Percentiles rank a stretch among this genome's conserved stretches.
Evolutionary conservation across 768 basidiomycete genomes (phyloP).

Genomic region (Strobilomyces dryophilus): DNA sequence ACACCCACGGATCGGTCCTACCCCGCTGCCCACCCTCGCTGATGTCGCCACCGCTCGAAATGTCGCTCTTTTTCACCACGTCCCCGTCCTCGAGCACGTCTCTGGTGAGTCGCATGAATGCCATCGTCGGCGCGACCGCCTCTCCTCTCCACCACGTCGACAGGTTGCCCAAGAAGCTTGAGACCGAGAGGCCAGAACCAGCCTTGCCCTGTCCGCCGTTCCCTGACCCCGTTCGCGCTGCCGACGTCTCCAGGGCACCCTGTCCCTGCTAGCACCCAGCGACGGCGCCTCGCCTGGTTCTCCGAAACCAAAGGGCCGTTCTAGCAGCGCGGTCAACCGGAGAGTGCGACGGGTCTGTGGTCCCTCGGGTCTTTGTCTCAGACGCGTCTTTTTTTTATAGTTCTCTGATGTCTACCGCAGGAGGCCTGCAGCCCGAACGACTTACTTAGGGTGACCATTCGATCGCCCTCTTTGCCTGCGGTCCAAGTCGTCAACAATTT

Average conservation of each 20-base stretch:
- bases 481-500: conserved; percentile 60
- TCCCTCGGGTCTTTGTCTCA: conserved; percentile 21
- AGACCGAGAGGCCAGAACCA: conserved; percentile 5
- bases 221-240: background rate
- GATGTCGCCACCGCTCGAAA: conserved; percentile 54
- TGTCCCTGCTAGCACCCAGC: background rate
- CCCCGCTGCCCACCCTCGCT: conserved; percentile 55
- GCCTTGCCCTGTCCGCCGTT: conserved; percentile 25
- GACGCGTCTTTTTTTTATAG: too few species aligned
- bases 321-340: conserved; percentile 1
- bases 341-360: conserved; percentile 5
- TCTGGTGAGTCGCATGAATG: conserved; percentile 6
- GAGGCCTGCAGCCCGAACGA: too few species aligned
- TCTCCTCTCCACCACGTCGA: background rate
- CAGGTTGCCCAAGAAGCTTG: conserved; percentile 10
- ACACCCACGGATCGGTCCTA: conserved; percentile 38
- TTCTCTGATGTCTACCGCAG: too few species aligned
- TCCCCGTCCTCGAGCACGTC: conserved; percentile 15
- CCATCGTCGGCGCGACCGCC: background rate
- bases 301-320: conserved; percentile 5
- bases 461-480: conserved; percentile 5
- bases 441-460: conserved; percentile 19
- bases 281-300: conserved; percentile 6
- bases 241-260: background rate
- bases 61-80: conserved; percentile 49